Base-by-base conservation (phyloP, 2,329 filamentous ascomycete species). In the Neophaeococcomyces mojaviensis region DNA sequence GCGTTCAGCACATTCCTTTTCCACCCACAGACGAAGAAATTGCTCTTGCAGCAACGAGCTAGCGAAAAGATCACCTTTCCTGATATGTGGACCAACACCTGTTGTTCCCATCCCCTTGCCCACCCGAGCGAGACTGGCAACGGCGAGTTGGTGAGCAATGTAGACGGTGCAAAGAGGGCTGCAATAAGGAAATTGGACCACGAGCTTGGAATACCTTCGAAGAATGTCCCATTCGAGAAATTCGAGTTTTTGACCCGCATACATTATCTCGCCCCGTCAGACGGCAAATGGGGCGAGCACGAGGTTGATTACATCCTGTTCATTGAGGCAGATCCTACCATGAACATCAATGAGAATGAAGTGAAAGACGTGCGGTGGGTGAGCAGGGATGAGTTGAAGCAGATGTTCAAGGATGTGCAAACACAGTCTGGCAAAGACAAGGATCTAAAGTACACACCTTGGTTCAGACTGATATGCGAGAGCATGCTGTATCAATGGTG, bases 281-380 rank as follows among this genome's bases (percentile, higher is more conserved):
- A 97, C 61, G 92, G 92, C 47, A 90, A 94, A 71, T 98, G 92
- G 92, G 92, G 92, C 58, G 92, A 98, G 72, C 92, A 98, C 64
- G 92, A 98, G 73, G 89, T 98, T 63, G 92, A 98, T 68, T 98
- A 98, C 68, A 98, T 98, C 56, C 81, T 98, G 46, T 97, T 98
- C 71, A 96, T 97, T 73, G 86, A 94, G 72, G 85, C 88, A 48
- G 84, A 94, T 53, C 90, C 97, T 48, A 85, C 94, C 58, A 71
- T 95, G n/a, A 53, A 86, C 48, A 68, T 80, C 59, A 98, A 89
- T 70, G 74, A 76, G 54, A 98, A 98, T 68, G 92, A 98, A 70
- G 89, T 88, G 39, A 80, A 81, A 60, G 90, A 85, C 55, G 86
- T 84, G 18, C 77, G 81, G 64, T 98, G 94, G 59, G 89, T 96